Conservation (phyloP, 2,329 filamentous ascomycete genomes). For the Penicillium concentricum region DNA sequence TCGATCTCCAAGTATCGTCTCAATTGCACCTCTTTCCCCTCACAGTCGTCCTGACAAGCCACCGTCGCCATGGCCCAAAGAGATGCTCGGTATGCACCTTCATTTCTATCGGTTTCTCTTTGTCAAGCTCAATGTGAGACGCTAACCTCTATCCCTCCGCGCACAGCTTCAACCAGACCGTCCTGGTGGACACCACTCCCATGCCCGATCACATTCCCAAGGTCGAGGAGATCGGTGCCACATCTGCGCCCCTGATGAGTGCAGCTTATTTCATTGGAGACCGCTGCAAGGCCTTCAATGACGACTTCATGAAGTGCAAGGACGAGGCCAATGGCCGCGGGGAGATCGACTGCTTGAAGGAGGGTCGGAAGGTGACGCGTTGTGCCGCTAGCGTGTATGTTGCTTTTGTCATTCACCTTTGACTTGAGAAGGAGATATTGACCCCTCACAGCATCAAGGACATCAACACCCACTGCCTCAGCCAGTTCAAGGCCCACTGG, state of each 20-base stretch:
- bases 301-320: constrained; percentile 99
- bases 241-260: constrained; percentile 85
- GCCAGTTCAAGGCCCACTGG: constrained; percentile 92
- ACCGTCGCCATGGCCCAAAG: constrained; percentile 32
- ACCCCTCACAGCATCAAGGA: constrained; percentile 70
- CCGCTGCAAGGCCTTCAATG: constrained; percentile 91
- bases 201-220: constrained; percentile 88
- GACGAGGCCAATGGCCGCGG: constrained; percentile 84
- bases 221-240: constrained; percentile 90
- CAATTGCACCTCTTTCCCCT: constrained; percentile 21
- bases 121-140: constrained; percentile 1
- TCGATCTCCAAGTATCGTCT: constrained; percentile 19
- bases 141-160: constrained; percentile 25
- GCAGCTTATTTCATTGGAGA: constrained; percentile 97
- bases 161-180: constrained; percentile 85
- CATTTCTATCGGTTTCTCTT: background rate
- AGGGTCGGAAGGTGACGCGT: constrained; percentile 92
- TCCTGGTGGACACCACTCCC: constrained; percentile 93
- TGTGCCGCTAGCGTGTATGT: constrained; percentile 95
- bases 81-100: constrained; percentile 31
- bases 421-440: background rate
- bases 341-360: constrained; percentile 92
- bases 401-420: background rate
- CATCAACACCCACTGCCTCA: constrained; percentile 90
- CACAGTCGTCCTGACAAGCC: constrained; percentile 16